Base-by-base conservation (phyloP, 371 early-diverging fungal genomes). In the Syncephalastrum racemosum region DNA sequence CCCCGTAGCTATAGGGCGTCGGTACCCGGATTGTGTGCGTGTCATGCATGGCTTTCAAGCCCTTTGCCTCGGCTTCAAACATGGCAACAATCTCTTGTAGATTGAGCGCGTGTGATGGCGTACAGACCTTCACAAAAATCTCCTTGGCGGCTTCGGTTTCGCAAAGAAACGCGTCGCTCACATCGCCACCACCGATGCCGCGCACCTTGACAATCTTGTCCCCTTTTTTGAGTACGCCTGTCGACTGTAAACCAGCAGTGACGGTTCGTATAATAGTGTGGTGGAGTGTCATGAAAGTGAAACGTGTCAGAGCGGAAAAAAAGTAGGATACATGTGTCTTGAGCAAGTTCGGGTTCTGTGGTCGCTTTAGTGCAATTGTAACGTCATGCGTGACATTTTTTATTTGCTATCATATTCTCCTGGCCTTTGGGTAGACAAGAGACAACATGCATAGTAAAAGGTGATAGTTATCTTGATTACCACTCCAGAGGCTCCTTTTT, bases 11-110 rank as follows among this genome's bases (percentile, higher is more conserved):
- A 31, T 59, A 59, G 3, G 59, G 59, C 14, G 46, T 53, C 12
- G 59, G 59, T 14, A 59, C 59, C 4, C 53, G 53, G 40, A 59
- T 59, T 4, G 59, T 59, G 6, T 59, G 40, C 5, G 59, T 59
- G 40, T 59, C 59, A 19, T 36, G 53, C 8, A 59, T 16, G 1
- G 59, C 53, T 18, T 53, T 52, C 10, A 59, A 39, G 10, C 59
- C 59, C 47, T 47, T 53, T 41, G 46, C 59, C 19, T 59, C 59
- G 31, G 50, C 49, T 25, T 24, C 46, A 46, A 59, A 59, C 59
- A 59, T 59, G 14, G 52, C 36, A 25, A 52, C 48, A 6, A 53
- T 25, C 25, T 59, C 47, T 8, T 59, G 42, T 0, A 59, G 31
- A 53, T 25, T 53, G 59, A 2, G 27, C 31, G 19, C 25, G 27